A percentile compares a stretch with the other conserved stretches of the same genome.
Evolutionary conservation across 176 grass and related monocot genomes (phyloP).

Genomic region (Zizania latifolia): DNA sequence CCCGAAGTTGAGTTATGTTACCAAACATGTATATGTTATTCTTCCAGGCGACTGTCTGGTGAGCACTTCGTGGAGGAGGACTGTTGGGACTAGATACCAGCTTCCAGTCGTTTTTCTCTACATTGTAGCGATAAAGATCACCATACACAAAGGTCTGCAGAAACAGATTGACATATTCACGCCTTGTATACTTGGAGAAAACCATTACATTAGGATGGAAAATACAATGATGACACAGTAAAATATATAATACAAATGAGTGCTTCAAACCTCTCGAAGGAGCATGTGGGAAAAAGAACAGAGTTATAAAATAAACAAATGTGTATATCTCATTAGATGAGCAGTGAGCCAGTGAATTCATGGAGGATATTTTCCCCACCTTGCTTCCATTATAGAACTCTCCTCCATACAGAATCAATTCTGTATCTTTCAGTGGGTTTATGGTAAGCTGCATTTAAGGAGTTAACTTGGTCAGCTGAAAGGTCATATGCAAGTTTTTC

Average conservation of each 20-base stretch:
- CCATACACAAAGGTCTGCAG: constrained; percentile 96
- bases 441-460: constrained; percentile 55
- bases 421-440: constrained; percentile 75
- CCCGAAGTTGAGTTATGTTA: constrained; percentile 36
- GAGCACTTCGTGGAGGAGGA: constrained; percentile 92
- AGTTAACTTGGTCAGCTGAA: not conserved
- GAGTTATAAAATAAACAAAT: not conserved
- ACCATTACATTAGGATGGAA: not conserved
- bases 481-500: not conserved
- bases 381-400: constrained; percentile 98
- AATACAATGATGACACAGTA: not conserved
- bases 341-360: not conserved
- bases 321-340: not conserved
- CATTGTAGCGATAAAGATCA: constrained; percentile 95
- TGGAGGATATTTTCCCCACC: constrained; percentile 34
- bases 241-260: not conserved
- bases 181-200: not conserved
- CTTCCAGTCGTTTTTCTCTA: constrained; percentile 98
- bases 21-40: constrained; percentile 96
- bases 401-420: constrained; percentile 87
- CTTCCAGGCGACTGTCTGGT: constrained; percentile 91
- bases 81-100: constrained; percentile 95
- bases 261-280: not conserved
- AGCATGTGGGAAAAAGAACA: not conserved
- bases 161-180: constrained; percentile 16